These are phyloP conservation scores for Hypoxylon sp. DNA, from an alignment of 2,329 filamentous ascomycete genomes.

Conservation along the genomic window DNA sequence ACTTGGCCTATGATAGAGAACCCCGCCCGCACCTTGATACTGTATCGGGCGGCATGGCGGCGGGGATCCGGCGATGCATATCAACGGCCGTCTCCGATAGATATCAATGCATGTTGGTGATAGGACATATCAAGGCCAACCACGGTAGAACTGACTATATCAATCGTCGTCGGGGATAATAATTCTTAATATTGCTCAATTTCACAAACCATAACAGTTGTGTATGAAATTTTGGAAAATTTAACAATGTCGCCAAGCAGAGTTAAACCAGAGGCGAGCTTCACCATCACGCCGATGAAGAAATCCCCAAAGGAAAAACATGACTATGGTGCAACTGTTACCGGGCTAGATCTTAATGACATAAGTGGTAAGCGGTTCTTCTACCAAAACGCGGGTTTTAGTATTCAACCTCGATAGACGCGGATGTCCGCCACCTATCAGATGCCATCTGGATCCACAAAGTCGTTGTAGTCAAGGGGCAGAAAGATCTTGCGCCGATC, in stretches of 20 bases:
- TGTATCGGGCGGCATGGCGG: slow-evolving; percentile 10
- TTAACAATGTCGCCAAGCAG: slow-evolving; percentile 36
- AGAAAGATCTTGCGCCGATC: slow-evolving; percentile 58
- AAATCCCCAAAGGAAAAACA: slow-evolving; percentile 55
- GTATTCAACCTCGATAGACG: slow-evolving; percentile 49
- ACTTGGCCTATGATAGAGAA: slow-evolving; percentile 13
- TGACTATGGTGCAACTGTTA: slow-evolving; percentile 57
- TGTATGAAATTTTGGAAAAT: not conserved
- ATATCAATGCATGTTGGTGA: slow-evolving; percentile 33
- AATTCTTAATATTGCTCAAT: not conserved
- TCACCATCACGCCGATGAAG: slow-evolving; percentile 44
- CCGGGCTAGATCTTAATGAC: slow-evolving; percentile 57
- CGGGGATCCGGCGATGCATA: slow-evolving; percentile 24
- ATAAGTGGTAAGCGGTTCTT: slow-evolving; percentile 50
- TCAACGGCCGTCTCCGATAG: slow-evolving; percentile 42
- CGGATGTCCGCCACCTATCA: slow-evolving; percentile 56
- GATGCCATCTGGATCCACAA: slow-evolving; percentile 62
- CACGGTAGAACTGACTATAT: slow-evolving; percentile 15
- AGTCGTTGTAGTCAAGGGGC: slow-evolving; percentile 61
- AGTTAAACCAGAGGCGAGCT: slow-evolving; percentile 28
- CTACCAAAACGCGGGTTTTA: not conserved
- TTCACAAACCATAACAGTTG: slow-evolving; percentile 4
- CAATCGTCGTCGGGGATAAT: not conserved
- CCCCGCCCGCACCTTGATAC: slow-evolving; percentile 26
- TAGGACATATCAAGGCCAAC: slow-evolving; percentile 19